Evolutionary conservation across 441 rosid genomes (phyloP).

Genomic region (Erodium chrysanthum): DNA sequence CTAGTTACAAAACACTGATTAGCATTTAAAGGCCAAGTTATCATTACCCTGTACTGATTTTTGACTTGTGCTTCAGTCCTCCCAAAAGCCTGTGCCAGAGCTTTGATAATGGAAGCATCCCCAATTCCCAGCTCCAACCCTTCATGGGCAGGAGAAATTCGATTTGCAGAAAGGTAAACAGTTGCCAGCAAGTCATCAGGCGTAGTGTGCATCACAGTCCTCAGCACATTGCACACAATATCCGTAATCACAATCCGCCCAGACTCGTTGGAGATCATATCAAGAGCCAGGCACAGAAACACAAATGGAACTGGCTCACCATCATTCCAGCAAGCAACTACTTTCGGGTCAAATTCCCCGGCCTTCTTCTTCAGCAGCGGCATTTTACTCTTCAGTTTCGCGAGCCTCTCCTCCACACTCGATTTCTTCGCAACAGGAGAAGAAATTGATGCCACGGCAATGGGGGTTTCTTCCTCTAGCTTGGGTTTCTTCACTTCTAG

Average conservation of each 20-base stretch:
- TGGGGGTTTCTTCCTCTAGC: conserved; percentile 7
- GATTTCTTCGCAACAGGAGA: conserved; percentile 25
- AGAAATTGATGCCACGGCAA: background rate
- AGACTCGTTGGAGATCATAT: conserved; percentile 50
- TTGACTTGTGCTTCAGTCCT: conserved; percentile 62
- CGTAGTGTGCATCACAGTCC: conserved; percentile 64
- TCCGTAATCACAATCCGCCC: conserved; percentile 77
- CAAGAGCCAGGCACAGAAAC: conserved; percentile 58
- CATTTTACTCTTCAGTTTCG: conserved; percentile 47
- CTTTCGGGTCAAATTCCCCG: conserved; percentile 44
- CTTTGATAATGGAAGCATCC: conserved; percentile 64
- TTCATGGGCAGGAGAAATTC: conserved; percentile 77
- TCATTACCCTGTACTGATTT: conserved; percentile 48
- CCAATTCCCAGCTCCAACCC: conserved; percentile 82
- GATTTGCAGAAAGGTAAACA: conserved; percentile 64
- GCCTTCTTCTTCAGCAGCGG: conserved; percentile 53
- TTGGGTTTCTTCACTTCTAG: conserved; percentile 23
- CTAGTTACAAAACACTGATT: too few species aligned
- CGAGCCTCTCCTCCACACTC: conserved; percentile 28
- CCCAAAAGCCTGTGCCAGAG: conserved; percentile 76
- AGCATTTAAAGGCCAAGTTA: background rate
- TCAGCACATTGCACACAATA: conserved; percentile 64
- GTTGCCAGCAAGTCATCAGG: conserved; percentile 66
- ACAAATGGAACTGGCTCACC: conserved; percentile 78
- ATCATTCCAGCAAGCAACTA: conserved; percentile 50